These are phyloP conservation scores for Pluteus cervinus DNA, from an alignment of 768 basidiomycete species.

Conservation along the genomic window DNA sequence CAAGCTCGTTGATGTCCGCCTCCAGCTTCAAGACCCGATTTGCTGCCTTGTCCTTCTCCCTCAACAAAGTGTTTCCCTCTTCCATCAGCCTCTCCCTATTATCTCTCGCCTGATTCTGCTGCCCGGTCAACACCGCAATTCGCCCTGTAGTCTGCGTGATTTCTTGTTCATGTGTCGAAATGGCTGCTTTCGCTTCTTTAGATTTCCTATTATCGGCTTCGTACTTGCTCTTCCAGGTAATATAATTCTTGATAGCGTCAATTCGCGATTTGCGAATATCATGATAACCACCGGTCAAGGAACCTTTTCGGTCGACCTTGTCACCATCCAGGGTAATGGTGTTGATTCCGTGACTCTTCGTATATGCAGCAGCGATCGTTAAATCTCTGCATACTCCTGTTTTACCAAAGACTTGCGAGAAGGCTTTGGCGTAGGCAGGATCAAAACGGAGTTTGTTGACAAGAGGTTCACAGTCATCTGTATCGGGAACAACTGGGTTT, in stretches of 20 bases:
- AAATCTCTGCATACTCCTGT: slow-evolving; percentile 95
- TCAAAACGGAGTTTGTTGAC: slow-evolving; percentile 82
- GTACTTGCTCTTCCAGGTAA: slow-evolving; percentile 67
- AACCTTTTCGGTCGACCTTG: slow-evolving; percentile 94
- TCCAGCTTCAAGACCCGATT: slow-evolving; percentile 61
- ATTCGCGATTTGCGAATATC: slow-evolving; percentile 87
- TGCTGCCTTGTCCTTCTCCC: slow-evolving; percentile 66
- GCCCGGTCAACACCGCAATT: slow-evolving; percentile 63
- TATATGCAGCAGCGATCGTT: slow-evolving; percentile 88
- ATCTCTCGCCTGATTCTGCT: slow-evolving; percentile 66
- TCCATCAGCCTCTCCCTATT: slow-evolving; percentile 60
- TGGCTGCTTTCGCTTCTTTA: slow-evolving; percentile 68
- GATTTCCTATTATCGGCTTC: slow-evolving; percentile 59
- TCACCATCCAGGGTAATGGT: slow-evolving; percentile 98
- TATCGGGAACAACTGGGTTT: slow-evolving; percentile 55
- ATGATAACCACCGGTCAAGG: slow-evolving; percentile 94
- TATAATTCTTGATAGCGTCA: slow-evolving; percentile 76
- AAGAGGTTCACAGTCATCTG: slow-evolving; percentile 73
- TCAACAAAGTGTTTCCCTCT: slow-evolving; percentile 51
- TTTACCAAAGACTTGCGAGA: slow-evolving; percentile 96
- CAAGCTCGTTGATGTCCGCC: slow-evolving; percentile 60
- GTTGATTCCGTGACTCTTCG: slow-evolving; percentile 91
- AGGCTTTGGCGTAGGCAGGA: slow-evolving; percentile 65
- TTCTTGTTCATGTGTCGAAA: slow-evolving; percentile 76
- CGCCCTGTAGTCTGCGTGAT: slow-evolving; percentile 71